Conservation (phyloP, 176 grass and related monocot species). For the Phyllostachys edulis region DNA sequence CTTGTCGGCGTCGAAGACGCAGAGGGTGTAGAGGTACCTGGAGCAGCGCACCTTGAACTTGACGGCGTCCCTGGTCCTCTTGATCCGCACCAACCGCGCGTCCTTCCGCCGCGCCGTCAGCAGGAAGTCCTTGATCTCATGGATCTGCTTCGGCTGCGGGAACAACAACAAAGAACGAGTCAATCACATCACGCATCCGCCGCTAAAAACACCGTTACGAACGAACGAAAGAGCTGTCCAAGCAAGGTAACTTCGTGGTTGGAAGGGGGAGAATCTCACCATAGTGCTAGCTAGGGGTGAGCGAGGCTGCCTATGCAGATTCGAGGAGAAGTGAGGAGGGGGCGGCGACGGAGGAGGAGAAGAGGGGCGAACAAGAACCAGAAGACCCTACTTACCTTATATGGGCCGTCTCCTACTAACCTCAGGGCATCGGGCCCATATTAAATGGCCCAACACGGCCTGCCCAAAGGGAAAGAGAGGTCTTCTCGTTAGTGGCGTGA, state of each 20-base stretch:
- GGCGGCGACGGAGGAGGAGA: background rate
- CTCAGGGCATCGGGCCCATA: background rate
- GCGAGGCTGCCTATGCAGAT: background rate
- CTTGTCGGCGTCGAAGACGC: slow-evolving; percentile 82
- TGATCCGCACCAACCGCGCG: slow-evolving; percentile 71
- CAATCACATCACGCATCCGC: background rate
- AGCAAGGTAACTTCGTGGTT: background rate
- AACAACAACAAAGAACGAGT: background rate
- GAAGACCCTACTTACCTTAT: background rate
- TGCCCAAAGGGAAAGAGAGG: background rate
- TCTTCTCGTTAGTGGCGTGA: background rate
- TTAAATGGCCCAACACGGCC: background rate
- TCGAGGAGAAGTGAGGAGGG: background rate
- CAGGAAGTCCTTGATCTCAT: slow-evolving; percentile 93
- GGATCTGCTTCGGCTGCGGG: slow-evolving; percentile 79
- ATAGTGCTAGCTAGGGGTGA: slow-evolving; percentile 1
- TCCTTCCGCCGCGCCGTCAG: slow-evolving; percentile 84
- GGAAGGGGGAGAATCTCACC: background rate
- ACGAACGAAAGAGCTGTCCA: background rate
- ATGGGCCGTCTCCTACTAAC: background rate
- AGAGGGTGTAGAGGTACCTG: slow-evolving; percentile 85
- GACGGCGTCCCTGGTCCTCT: slow-evolving; percentile 73
- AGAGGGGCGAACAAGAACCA: background rate
- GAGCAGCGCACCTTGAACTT: slow-evolving; percentile 90
- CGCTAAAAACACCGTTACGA: background rate